Conservation (phyloP, 2,329 filamentous ascomycete genomes). For the Aspergillus chevalieri region DNA sequence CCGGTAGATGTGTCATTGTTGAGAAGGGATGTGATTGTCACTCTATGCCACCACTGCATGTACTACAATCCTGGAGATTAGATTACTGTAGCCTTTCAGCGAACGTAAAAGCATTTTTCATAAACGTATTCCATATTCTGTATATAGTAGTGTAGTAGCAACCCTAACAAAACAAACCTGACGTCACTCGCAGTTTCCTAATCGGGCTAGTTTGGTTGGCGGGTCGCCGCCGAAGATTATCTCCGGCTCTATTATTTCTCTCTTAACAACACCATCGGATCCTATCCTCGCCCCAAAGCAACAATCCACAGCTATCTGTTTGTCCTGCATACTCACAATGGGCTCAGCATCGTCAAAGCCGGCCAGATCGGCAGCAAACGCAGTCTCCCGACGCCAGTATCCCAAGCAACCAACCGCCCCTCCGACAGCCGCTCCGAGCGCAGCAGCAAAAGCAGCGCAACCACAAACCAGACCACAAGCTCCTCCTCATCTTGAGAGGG, state of each 20-base stretch:
- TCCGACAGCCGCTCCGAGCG: slow-evolving; percentile 31
- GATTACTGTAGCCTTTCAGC: too few relatives aligned
- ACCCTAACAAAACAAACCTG: slow-evolving; percentile 3
- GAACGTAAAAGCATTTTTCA: too few relatives aligned
- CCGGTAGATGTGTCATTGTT: slow-evolving; percentile 36
- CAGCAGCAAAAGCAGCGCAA: slow-evolving; percentile 4
- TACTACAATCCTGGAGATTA: background rate
- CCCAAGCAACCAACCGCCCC: slow-evolving; percentile 42
- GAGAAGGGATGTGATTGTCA: background rate
- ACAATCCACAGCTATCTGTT: slow-evolving; percentile 1
- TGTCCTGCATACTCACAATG: slow-evolving; percentile 35
- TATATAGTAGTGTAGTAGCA: background rate
- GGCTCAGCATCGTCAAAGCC: slow-evolving; percentile 56
- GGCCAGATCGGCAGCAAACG: slow-evolving; percentile 43
- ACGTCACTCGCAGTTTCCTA: slow-evolving; percentile 14
- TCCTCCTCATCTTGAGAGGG: background rate
- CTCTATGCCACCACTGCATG: background rate
- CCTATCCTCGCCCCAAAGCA: background rate
- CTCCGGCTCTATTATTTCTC: background rate
- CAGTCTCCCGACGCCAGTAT: slow-evolving; percentile 50
- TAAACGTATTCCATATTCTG: too few relatives aligned
- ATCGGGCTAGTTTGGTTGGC: slow-evolving; percentile 11
- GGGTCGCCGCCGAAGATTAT: slow-evolving; percentile 1
- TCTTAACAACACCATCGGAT: background rate
- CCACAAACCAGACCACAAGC: slow-evolving; percentile 1